Percentiles rank a stretch among this genome's conserved stretches.
Evolutionary conservation across 306 rosid species (phyloP).

Genomic region (Rosa persica): DNA sequence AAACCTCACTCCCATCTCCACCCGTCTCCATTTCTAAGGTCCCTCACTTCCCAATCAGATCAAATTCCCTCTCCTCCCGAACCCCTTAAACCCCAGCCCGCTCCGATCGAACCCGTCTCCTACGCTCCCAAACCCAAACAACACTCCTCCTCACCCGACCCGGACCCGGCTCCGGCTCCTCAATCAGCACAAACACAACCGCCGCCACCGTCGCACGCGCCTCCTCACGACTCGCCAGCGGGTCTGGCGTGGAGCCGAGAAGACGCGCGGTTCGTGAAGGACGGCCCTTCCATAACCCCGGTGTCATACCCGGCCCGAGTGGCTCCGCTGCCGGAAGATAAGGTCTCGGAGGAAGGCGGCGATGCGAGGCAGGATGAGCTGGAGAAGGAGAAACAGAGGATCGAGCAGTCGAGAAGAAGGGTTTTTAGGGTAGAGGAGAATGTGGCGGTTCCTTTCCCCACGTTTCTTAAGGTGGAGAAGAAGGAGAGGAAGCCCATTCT

Average conservation of each 20-base stretch:
- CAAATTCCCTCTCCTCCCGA: slow-evolving; percentile 27
- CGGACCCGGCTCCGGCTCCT: slow-evolving; percentile 2
- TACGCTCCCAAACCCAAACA: slow-evolving; percentile 65
- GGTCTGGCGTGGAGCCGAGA: slow-evolving; percentile 64
- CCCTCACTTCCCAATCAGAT: slow-evolving; percentile 43
- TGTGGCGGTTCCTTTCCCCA: slow-evolving; percentile 68
- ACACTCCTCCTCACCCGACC: slow-evolving; percentile 31
- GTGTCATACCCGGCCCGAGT: slow-evolving; percentile 62
- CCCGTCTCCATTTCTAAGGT: slow-evolving; percentile 37
- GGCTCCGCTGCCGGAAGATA: slow-evolving; percentile 87
- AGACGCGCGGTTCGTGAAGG: slow-evolving; percentile 68
- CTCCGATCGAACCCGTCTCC: slow-evolving; percentile 64
- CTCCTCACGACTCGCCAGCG: slow-evolving; percentile 14
- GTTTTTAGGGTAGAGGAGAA: slow-evolving; percentile 56
- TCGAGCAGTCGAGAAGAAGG: slow-evolving; percentile 48
- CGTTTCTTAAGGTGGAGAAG: slow-evolving; percentile 57
- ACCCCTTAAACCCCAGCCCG: slow-evolving; percentile 31
- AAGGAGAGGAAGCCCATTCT: slow-evolving; percentile 61
- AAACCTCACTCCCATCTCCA: slow-evolving; percentile 29
- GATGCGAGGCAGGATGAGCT: slow-evolving; percentile 16
- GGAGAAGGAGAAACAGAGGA: slow-evolving; percentile 51
- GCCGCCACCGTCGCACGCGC: slow-evolving; percentile 25
- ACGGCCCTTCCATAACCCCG: slow-evolving; percentile 50
- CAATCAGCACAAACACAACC: slow-evolving; percentile 24
- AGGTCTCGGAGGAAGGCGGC: slow-evolving; percentile 14